These are phyloP conservation scores for Gossypium sturtianum DNA, from an alignment of 345 rosid genomes.

Conservation along the genomic window DNA sequence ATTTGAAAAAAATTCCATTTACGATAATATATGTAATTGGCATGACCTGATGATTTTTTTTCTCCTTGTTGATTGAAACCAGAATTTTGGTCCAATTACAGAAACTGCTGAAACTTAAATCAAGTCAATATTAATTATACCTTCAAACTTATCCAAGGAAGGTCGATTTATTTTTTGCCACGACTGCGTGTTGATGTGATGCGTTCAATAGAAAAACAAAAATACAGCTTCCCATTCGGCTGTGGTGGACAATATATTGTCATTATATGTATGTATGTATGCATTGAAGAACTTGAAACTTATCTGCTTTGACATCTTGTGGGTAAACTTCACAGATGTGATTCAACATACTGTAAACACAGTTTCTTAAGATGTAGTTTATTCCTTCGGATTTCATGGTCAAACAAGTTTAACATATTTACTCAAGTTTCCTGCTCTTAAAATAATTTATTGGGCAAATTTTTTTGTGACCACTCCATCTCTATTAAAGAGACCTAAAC, in stretches of 20 bases:
- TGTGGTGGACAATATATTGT: background rate
- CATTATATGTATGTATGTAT: background rate
- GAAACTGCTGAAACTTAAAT: background rate
- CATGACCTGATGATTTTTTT: constrained; percentile 9
- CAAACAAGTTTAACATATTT: too few relatives aligned
- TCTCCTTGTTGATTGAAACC: too few relatives aligned
- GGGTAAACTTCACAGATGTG: background rate
- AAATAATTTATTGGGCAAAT: too few relatives aligned
- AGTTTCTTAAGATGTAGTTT: too few relatives aligned
- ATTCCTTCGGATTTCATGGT: too few relatives aligned
- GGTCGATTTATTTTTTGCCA: background rate
- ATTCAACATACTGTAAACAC: background rate
- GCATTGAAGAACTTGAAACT: background rate
- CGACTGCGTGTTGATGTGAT: background rate
- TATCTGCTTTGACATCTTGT: background rate
- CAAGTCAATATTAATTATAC: constrained; percentile 17
- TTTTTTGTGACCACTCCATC: too few relatives aligned
- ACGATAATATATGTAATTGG: background rate
- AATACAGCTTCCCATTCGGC: background rate
- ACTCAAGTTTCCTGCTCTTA: too few relatives aligned
- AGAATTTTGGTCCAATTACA: too few relatives aligned
- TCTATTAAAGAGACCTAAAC: too few relatives aligned
- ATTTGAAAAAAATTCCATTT: background rate
- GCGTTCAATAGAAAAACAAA: background rate
- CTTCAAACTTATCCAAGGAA: background rate